Conservation (phyloP, 192 early-diverging fungal genomes). For the Rhizophagus clarus region DNA sequence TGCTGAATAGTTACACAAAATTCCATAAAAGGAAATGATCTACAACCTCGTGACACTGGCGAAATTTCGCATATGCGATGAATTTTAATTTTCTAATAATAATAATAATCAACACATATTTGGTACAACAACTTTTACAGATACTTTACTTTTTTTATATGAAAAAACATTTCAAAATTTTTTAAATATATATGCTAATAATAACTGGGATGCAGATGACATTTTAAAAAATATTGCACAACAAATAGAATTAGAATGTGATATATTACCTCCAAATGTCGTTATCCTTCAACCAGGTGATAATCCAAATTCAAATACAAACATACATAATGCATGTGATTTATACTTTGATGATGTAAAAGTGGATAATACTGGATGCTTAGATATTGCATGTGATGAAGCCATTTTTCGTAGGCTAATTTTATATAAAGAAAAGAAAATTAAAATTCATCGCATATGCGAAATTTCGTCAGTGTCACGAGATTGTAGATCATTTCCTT, state of each 20-base stretch:
- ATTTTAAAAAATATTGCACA: background rate
- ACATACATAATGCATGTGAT: constrained; percentile 7
- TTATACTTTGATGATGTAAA: constrained; percentile 6
- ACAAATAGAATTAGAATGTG: background rate
- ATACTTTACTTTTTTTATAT: background rate
- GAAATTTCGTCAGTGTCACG: too few relatives aligned
- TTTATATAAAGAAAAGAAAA: constrained; percentile 14
- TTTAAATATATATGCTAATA: background rate
- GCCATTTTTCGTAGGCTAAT: constrained; percentile 9
- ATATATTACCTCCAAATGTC: background rate
- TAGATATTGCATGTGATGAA: constrained; percentile 7
- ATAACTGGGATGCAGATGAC: constrained; percentile 3
- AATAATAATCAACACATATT: background rate
- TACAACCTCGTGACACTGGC: too few relatives aligned
- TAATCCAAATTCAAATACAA: background rate
- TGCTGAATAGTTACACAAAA: too few relatives aligned
- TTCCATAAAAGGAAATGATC: too few relatives aligned
- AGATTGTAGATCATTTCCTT: too few relatives aligned
- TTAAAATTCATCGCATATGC: too few relatives aligned
- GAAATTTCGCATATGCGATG: too few relatives aligned
- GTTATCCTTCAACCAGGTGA: constrained; percentile 13
- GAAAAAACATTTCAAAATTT: constrained; percentile 2
- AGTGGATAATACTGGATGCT: background rate
- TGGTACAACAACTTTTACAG: background rate
- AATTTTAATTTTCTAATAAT: background rate